Evolutionary conservation across 2,329 filamentous ascomycete genomes (phyloP).

Genomic region (Paecilomyces dactylethromorphus): DNA sequence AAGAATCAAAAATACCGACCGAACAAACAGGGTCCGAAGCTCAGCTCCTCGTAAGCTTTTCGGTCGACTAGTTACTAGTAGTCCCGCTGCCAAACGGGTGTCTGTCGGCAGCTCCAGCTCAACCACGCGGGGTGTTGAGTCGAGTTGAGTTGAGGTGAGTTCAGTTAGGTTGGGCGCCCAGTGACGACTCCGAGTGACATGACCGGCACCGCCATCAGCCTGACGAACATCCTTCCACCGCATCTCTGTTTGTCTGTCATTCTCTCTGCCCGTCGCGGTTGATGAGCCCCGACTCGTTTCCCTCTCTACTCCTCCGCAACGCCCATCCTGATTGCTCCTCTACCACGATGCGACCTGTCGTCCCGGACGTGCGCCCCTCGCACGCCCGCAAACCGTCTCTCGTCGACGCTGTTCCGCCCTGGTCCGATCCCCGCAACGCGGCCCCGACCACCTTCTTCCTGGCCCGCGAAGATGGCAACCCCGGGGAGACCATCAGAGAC

Average conservation of each 20-base stretch:
- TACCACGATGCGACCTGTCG: constrained; percentile 31
- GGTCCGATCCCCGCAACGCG: constrained; percentile 29
- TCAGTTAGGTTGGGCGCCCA: background rate
- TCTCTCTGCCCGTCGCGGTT: background rate
- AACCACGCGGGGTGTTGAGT: too few species aligned
- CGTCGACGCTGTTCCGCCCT: constrained; percentile 23
- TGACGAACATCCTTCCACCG: too few species aligned
- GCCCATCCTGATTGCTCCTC: constrained; percentile 1
- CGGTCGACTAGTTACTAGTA: background rate
- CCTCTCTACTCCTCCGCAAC: background rate
- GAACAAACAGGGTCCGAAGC: too few species aligned
- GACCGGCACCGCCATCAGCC: background rate
- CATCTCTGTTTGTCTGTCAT: too few species aligned
- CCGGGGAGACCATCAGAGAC: constrained; percentile 33
- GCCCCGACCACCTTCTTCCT: constrained; percentile 56
- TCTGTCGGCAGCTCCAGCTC: background rate
- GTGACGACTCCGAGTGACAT: background rate
- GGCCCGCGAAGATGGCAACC: constrained; percentile 48
- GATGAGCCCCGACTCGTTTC: background rate
- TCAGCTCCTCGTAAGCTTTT: too few species aligned
- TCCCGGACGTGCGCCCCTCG: constrained; percentile 24
- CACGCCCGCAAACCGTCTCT: constrained; percentile 30
- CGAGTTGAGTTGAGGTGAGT: too few species aligned
- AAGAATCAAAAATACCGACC: too few species aligned
- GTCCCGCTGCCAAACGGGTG: background rate